These are phyloP conservation scores for Trematosphaeria pertusa DNA, from an alignment of 2,329 filamentous ascomycete genomes.

Conservation along the genomic window DNA sequence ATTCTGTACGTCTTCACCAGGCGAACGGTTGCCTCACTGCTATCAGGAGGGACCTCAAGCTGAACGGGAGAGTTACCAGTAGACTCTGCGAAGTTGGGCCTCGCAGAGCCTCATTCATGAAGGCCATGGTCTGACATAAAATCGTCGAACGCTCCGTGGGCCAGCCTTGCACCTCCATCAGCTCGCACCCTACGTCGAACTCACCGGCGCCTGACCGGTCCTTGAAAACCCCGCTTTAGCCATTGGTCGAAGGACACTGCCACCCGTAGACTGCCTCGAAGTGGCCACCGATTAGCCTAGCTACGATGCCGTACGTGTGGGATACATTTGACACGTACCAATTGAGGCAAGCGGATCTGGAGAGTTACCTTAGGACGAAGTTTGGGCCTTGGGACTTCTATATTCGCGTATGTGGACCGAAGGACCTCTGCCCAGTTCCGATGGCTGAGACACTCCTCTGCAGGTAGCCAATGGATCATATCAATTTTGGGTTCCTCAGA, in stretches of 20 bases:
- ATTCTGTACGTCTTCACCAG: neutral
- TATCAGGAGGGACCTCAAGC: neutral
- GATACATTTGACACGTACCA: constrained; percentile 19
- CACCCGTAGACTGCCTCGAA: neutral
- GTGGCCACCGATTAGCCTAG: neutral
- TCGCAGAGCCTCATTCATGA: constrained; percentile 5
- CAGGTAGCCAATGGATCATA: constrained; percentile 19
- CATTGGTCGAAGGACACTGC: neutral
- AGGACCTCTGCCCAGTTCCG: too few relatives aligned
- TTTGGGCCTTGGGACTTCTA: constrained; percentile 19
- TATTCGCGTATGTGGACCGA: constrained; percentile 17
- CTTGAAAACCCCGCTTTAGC: neutral
- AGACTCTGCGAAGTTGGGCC: too few relatives aligned
- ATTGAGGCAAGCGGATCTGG: constrained; percentile 10
- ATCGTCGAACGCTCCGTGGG: neutral
- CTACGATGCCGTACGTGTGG: constrained; percentile 4
- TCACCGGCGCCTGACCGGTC: neutral
- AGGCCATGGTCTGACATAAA: neutral
- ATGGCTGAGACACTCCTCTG: too few relatives aligned
- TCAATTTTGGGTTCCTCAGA: constrained; percentile 16
- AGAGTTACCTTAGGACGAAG: constrained; percentile 10
- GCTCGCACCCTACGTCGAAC: too few relatives aligned
- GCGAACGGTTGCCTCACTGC: constrained; percentile 3
- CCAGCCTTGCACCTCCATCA: constrained; percentile 3
- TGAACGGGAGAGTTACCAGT: neutral